phyloP scores from a whole-genome alignment of 2,329 filamentous ascomycete genomes.

The Fusarium incarnatum region DNA sequence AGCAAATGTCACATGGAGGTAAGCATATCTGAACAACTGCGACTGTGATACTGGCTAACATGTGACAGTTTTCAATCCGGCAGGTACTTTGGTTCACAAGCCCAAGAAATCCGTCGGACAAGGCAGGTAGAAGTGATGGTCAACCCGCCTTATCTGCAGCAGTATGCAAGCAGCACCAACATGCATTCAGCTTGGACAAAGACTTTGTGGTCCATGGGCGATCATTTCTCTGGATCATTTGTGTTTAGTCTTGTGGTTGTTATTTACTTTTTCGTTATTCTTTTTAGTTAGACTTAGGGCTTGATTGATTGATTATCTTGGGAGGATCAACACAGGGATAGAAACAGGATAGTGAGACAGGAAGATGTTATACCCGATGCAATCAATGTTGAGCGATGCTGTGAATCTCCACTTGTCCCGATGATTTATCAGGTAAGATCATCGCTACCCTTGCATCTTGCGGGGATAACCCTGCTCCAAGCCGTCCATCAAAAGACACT shows the following conservation, averaged over 20 bases:
- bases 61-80: conserved; percentile 20
- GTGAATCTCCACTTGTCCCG: background rate
- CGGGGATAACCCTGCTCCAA: background rate
- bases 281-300: background rate
- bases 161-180: background rate
- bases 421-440: conserved; percentile 1
- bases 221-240: background rate
- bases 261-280: conserved; percentile 7
- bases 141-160: conserved; percentile 5
- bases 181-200: background rate
- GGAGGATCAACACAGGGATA: background rate
- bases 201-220: background rate
- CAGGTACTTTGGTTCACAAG: conserved; percentile 23
- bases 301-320: background rate
- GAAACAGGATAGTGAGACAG: background rate
- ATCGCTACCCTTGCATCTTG: background rate
- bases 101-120: conserved; percentile 12
- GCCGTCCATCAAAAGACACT: background rate
- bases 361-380: background rate
- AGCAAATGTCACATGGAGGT: conserved; percentile 29
- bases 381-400: background rate
- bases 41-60: background rate
- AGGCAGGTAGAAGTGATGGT: conserved; percentile 16
- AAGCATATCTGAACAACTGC: background rate
- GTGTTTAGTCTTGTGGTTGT: background rate